Conservation (phyloP, 768 basidiomycete genomes). For the Boletus speciosus region DNA sequence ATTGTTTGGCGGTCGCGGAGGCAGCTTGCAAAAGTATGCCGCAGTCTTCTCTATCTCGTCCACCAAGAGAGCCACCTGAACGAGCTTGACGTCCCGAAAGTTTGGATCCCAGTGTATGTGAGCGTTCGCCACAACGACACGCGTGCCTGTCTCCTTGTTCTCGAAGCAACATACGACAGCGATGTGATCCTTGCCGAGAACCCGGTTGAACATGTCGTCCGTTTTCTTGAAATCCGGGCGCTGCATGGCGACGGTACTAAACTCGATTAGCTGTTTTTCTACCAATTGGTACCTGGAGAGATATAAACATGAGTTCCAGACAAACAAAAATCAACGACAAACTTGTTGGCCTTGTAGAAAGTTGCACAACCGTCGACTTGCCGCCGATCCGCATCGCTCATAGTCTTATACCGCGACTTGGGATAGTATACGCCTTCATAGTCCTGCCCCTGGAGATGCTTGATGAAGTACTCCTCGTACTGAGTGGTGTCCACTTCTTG, state of each 20-base stretch:
- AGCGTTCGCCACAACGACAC: conserved; percentile 84
- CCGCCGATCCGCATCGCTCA: conserved; percentile 81
- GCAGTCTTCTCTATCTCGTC: conserved; percentile 93
- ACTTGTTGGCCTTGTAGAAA: conserved; percentile 91
- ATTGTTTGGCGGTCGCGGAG: conserved; percentile 52
- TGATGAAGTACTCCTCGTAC: conserved; percentile 88
- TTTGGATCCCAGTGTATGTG: conserved; percentile 93
- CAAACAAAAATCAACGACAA: conserved; percentile 33
- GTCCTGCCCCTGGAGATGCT: conserved; percentile 64
- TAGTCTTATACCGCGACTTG: conserved; percentile 89
- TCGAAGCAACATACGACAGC: conserved; percentile 86
- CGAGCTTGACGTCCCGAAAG: conserved; percentile 94
- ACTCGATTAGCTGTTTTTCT: conserved; percentile 92
- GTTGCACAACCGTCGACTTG: conserved; percentile 95
- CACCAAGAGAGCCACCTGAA: conserved; percentile 87
- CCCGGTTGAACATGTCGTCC: conserved; percentile 99
- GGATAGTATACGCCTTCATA: conserved; percentile 93
- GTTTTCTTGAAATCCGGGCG: conserved; percentile 94
- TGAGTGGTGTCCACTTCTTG: conserved; percentile 94
- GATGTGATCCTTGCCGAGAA: conserved; percentile 91
- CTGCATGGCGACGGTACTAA: conserved; percentile 88
- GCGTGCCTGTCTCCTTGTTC: conserved; percentile 79
- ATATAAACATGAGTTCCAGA: conserved; percentile 1
- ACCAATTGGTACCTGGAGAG: conserved; percentile 78
- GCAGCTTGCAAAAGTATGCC: conserved; percentile 78